phyloP scores from a whole-genome alignment of 495 filamentous ascomycete genomes.

The Neurospora intermedia region DNA sequence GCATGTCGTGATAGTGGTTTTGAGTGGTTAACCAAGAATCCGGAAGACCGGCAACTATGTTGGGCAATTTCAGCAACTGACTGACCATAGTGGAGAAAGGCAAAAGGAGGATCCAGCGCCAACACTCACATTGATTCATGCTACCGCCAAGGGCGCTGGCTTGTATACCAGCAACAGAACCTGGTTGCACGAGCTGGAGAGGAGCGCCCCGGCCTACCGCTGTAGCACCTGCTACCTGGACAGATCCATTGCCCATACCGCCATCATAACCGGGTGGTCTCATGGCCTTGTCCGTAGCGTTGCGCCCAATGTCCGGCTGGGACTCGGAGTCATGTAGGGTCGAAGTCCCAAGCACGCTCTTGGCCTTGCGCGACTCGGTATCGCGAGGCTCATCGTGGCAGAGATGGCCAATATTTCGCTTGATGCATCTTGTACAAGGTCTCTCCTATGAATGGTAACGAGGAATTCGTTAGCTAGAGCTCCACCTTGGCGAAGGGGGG shows the following conservation, averaged over 20 bases:
- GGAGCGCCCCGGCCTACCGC: slow-evolving; percentile 32
- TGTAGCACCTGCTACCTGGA: slow-evolving; percentile 30
- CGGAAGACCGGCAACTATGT: slow-evolving; percentile 35
- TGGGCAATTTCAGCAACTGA: slow-evolving; percentile 28
- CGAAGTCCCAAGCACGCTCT: slow-evolving; percentile 54
- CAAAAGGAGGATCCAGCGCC: slow-evolving; percentile 16
- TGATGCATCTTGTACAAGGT: slow-evolving; percentile 95
- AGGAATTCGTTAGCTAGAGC: slow-evolving; percentile 6
- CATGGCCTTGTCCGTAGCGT: slow-evolving; percentile 35
- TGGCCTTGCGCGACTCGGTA: slow-evolving; percentile 49
- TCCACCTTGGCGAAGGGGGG: slow-evolving; percentile 13
- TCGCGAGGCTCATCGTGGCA: slow-evolving; percentile 98
- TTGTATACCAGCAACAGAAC: slow-evolving; percentile 41
- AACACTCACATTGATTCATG: slow-evolving; percentile 65
- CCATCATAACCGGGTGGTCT: slow-evolving; percentile 30
- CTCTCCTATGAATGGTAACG: slow-evolving; percentile 54
- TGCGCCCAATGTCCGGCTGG: slow-evolving; percentile 31
- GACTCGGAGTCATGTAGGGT: slow-evolving; percentile 42
- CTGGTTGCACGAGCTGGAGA: slow-evolving; percentile 48
- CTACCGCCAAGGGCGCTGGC: slow-evolving; percentile 43
- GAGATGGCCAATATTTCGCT: slow-evolving; percentile 96
- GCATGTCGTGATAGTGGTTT: slow-evolving; percentile 86
- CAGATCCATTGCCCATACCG: slow-evolving; percentile 20
- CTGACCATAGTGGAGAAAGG: slow-evolving; percentile 14
- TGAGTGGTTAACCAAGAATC: slow-evolving; percentile 52